Percentiles rank a stretch among this genome's conserved stretches.
These are phyloP conservation scores for Alternaria tenuissima DNA, from an alignment of 2,329 filamentous ascomycete genomes.

Conservation along the genomic window DNA sequence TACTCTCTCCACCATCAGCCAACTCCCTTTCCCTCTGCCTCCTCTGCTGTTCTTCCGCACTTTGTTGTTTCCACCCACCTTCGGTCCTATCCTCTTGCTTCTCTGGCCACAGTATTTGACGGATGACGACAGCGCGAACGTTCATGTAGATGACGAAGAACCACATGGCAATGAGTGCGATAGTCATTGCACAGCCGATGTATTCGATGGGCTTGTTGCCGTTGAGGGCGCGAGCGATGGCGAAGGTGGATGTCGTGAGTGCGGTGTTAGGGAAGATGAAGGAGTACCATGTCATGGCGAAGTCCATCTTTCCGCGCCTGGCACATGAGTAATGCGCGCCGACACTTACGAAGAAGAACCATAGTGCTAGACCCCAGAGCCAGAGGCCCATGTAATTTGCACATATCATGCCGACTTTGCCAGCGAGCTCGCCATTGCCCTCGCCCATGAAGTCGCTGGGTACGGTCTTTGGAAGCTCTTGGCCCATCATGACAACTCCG, in stretches of 20 bases:
- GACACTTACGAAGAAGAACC: conserved; percentile 84
- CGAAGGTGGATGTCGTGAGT: conserved; percentile 74
- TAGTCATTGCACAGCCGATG: conserved; percentile 72
- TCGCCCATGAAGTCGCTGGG: conserved; percentile 65
- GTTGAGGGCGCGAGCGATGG: conserved; percentile 66
- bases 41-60: conserved; percentile 40
- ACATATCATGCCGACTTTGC: conserved; percentile 62
- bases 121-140: conserved; percentile 70
- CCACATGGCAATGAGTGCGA: conserved; percentile 73
- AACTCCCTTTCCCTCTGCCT: conserved; percentile 21
- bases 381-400: conserved; percentile 74
- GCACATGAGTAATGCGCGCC: conserved; percentile 76
- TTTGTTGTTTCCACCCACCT: conserved; percentile 61
- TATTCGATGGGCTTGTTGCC: conserved; percentile 65
- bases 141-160: conserved; percentile 73
- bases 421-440: conserved; percentile 60
- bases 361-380: conserved; percentile 83
- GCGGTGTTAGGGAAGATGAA: conserved; percentile 86
- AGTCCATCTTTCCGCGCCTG: conserved; percentile 68
- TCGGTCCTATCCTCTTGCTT: conserved; percentile 72
- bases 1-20: conserved; percentile 30
- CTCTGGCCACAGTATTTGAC: conserved; percentile 78
- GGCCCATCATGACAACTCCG: conserved; percentile 67
- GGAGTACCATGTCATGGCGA: conserved; percentile 86
- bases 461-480: conserved; percentile 58